A percentile compares a stretch with the other conserved stretches of the same genome.
phyloP scores from a whole-genome alignment of 345 rosid genomes.

The Brassica napus region Da-Ae NC_063445.1:4475501-4476000 shows the following conservation, averaged over 20 bases:
- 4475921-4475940: background rate
- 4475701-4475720: no score
- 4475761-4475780: constrained; percentile 14
- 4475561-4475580: background rate
- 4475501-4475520: constrained; percentile 14
- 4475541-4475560: background rate
- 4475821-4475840: background rate
- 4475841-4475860: background rate
- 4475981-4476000: no score
- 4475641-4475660: constrained; percentile 40
- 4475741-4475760: background rate
- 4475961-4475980: background rate
- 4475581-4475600: background rate
- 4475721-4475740: no score
- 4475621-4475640: constrained; percentile 13
- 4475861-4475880: background rate
- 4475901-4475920: background rate
- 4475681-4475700: background rate
- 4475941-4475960: background rate
- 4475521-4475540: background rate
- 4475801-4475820: constrained; percentile 30
- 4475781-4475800: no score
- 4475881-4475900: background rate
- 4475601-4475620: constrained; percentile 12
- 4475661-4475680: constrained; percentile 26